These are phyloP conservation scores for Thielaviopsis punctulata DNA, from an alignment of 2,329 filamentous ascomycete species.

Conservation along the genomic window DNA sequence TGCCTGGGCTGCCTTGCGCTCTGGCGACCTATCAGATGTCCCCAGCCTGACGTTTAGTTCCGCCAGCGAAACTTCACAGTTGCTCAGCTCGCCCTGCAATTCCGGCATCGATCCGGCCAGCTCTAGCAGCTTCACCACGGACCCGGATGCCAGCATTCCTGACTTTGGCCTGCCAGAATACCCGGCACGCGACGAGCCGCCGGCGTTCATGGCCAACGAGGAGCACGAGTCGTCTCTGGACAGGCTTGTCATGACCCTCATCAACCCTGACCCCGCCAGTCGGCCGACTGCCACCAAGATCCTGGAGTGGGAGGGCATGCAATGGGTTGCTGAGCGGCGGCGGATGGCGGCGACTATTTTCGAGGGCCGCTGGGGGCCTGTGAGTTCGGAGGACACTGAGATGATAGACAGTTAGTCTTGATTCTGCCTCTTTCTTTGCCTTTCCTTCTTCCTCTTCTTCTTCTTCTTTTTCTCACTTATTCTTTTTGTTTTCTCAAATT, in stretches of 20 bases:
- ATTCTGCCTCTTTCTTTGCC: background rate
- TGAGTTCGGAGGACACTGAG: constrained; percentile 34
- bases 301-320: constrained; percentile 53
- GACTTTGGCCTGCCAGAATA: constrained; percentile 29
- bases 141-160: background rate
- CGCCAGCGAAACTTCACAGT: constrained; percentile 38
- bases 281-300: constrained; percentile 63
- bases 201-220: constrained; percentile 74
- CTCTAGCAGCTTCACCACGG: constrained; percentile 1
- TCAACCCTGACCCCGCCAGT: constrained; percentile 52
- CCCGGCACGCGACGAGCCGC: constrained; percentile 43
- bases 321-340: constrained; percentile 62
- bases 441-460: background rate
- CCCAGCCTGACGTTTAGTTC: constrained; percentile 74
- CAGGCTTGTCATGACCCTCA: constrained; percentile 74
- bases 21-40: constrained; percentile 75
- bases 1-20: constrained; percentile 77
- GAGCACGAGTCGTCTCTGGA: constrained; percentile 61
- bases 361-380: constrained; percentile 89
- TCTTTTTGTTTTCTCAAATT: background rate
- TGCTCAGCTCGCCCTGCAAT: background rate
- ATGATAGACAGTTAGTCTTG: constrained; percentile 38
- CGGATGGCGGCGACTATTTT: constrained; percentile 85
- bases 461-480: background rate
- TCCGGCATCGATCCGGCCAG: background rate